These are phyloP conservation scores for Skeletonema potamos DNA, from an alignment of 108 stramenopile species.

Conservation along the genomic window DNA sequence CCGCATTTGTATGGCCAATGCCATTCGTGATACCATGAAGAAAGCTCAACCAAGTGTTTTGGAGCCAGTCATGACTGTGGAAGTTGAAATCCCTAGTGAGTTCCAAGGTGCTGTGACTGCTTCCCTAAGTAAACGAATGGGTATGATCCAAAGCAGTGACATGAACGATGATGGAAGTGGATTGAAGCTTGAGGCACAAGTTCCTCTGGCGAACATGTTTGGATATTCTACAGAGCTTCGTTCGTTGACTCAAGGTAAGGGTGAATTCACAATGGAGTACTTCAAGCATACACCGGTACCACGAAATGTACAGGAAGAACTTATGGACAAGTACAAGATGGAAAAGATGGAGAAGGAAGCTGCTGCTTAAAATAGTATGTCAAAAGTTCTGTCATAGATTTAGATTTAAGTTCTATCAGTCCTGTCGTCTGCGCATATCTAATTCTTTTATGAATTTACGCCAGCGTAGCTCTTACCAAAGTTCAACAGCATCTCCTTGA, in stretches of 20 bases:
- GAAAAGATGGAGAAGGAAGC: slow-evolving; percentile 61
- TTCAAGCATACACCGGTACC: slow-evolving; percentile 86
- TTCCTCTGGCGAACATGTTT: slow-evolving; percentile 95
- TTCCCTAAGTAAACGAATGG: slow-evolving; percentile 93
- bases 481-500: no score
- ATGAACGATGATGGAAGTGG: slow-evolving; percentile 94
- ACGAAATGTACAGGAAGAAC: slow-evolving; percentile 80
- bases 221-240: slow-evolving; percentile 96
- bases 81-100: slow-evolving; percentile 92
- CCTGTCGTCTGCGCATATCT: no score
- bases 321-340: slow-evolving; percentile 88
- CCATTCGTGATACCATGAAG: slow-evolving; percentile 91
- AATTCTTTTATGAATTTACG: no score
- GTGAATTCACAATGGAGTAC: slow-evolving; percentile 99
- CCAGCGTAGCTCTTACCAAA: no score
- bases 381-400: no score
- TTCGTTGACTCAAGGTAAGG: slow-evolving; percentile 96
- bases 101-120: slow-evolving; percentile 97
- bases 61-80: slow-evolving; percentile 97
- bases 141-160: slow-evolving; percentile 89
- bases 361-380: slow-evolving; percentile 2
- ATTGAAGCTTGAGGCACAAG: slow-evolving; percentile 85
- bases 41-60: slow-evolving; percentile 82
- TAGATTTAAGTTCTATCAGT: no score
- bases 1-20: slow-evolving; percentile 91